Evolutionary conservation across 805 yeast species (phyloP).

Genomic region (Metschnikowia gruessii): DNA sequence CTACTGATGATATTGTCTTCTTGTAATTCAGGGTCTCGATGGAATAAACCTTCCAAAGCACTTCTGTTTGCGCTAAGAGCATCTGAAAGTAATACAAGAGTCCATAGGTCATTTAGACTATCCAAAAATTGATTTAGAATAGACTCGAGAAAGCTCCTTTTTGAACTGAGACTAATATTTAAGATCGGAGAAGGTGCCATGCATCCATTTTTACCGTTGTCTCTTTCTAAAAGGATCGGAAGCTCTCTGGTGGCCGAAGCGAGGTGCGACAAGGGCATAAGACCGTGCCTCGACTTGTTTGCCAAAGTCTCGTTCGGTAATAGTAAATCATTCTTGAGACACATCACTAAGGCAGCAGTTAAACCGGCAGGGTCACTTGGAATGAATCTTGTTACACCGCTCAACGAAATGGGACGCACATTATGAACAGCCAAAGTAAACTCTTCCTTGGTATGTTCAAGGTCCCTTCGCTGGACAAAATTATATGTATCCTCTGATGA

Average conservation of each 20-base stretch:
- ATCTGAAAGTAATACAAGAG: slow-evolving; percentile 13
- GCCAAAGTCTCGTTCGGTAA: slow-evolving; percentile 34
- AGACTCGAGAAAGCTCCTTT: not conserved
- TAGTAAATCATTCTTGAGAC: slow-evolving; percentile 41
- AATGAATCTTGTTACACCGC: slow-evolving; percentile 23
- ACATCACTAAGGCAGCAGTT: slow-evolving; percentile 44
- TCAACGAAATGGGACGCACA: slow-evolving; percentile 23
- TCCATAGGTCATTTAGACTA: slow-evolving; percentile 18
- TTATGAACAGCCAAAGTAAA: slow-evolving; percentile 58
- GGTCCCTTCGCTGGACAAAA: not conserved
- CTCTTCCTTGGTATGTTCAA: not conserved
- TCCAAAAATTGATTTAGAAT: slow-evolving; percentile 14
- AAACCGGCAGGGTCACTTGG: slow-evolving; percentile 63
- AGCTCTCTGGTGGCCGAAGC: slow-evolving; percentile 49
- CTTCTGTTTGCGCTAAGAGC: slow-evolving; percentile 4
- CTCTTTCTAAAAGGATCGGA: slow-evolving; percentile 56
- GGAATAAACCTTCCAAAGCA: slow-evolving; percentile 6
- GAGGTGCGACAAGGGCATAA: slow-evolving; percentile 46
- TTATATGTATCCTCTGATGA: not conserved
- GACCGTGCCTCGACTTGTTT: slow-evolving; percentile 24
- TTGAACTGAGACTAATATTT: not conserved
- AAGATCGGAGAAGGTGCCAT: not conserved
- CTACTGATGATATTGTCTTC: not conserved
- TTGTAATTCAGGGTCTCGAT: slow-evolving; percentile 6
- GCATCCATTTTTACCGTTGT: not conserved